These are phyloP conservation scores for Antarctomyces pellizariae DNA, from an alignment of 495 filamentous ascomycete genomes.

Conservation along the genomic window DNA sequence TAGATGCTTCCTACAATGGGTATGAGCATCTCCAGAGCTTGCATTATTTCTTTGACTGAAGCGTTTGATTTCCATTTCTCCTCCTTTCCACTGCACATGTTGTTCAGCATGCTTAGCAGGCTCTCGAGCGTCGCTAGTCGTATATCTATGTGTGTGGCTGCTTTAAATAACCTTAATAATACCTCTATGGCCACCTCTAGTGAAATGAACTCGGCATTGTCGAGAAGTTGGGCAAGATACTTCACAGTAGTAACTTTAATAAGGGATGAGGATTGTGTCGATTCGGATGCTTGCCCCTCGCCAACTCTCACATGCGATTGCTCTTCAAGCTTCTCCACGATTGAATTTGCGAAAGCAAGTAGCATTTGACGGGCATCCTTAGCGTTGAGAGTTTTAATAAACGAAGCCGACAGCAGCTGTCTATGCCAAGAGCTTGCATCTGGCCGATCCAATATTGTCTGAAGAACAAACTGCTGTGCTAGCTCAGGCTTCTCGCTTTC, in stretches of 20 bases:
- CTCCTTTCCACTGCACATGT: constrained; percentile 2
- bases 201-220: constrained; percentile 14
- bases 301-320: constrained; percentile 9
- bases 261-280: constrained; percentile 6
- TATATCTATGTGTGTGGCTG: constrained; percentile 15
- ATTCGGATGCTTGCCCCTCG: constrained; percentile 4
- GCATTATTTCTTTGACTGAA: constrained; percentile 10
- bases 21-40: constrained; percentile 11
- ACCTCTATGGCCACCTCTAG: constrained; percentile 10
- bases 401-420: constrained; percentile 9
- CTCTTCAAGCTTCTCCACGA: constrained; percentile 13
- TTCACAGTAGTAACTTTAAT: constrained; percentile 20
- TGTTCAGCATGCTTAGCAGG: constrained; percentile 12
- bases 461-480: constrained; percentile 10
- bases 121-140: constrained; percentile 13
- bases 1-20: constrained; percentile 15
- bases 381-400: constrained; percentile 12
- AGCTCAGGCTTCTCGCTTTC: constrained; percentile 12
- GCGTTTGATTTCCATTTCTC: constrained; percentile 4
- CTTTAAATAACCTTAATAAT: constrained; percentile 12
- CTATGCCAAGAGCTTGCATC: constrained; percentile 18
- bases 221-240: constrained; percentile 17
- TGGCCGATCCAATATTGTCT: constrained; percentile 15
- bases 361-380: constrained; percentile 12
- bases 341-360: constrained; percentile 11